These are phyloP conservation scores for Phialophora chinensis DNA, from an alignment of 2,329 filamentous ascomycete species.

Conservation along the genomic window DNA sequence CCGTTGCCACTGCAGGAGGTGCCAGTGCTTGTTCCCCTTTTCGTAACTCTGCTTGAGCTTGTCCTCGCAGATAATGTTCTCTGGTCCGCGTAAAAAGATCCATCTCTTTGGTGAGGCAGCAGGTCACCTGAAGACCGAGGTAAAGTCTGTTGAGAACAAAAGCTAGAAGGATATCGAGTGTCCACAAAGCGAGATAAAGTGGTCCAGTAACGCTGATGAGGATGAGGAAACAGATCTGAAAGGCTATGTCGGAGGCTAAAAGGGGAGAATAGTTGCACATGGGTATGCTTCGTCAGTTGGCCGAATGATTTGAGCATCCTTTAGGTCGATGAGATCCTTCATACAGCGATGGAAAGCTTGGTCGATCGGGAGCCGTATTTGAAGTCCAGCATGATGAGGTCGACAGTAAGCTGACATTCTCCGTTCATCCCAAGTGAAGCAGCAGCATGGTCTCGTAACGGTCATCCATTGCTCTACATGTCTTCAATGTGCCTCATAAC, in stretches of 20 bases:
- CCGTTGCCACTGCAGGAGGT: background rate
- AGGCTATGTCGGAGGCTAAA: conserved; percentile 5
- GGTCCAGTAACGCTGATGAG: conserved; percentile 11
- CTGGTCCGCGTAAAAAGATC: conserved; percentile 8
- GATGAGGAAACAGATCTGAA: conserved; percentile 17
- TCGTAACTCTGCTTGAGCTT: background rate
- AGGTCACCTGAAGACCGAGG: background rate
- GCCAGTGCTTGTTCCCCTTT: background rate
- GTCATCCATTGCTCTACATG: background rate
- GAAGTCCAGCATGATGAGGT: background rate
- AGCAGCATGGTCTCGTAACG: background rate
- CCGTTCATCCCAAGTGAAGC: background rate
- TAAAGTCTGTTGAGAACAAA: background rate
- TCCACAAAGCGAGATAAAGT: conserved; percentile 17
- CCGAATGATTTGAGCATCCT: background rate
- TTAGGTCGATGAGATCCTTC: background rate
- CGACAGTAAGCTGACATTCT: background rate
- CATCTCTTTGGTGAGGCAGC: conserved; percentile 1
- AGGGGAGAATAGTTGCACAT: background rate
- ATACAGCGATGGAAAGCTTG: background rate
- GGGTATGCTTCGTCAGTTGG: background rate
- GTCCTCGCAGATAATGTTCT: conserved; percentile 9
- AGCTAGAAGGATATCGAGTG: conserved; percentile 2
- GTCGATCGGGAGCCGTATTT: background rate
- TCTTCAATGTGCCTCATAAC: background rate